Conservation (phyloP, 116 monocot genomes). For the Thalassia testudinum region DNA sequence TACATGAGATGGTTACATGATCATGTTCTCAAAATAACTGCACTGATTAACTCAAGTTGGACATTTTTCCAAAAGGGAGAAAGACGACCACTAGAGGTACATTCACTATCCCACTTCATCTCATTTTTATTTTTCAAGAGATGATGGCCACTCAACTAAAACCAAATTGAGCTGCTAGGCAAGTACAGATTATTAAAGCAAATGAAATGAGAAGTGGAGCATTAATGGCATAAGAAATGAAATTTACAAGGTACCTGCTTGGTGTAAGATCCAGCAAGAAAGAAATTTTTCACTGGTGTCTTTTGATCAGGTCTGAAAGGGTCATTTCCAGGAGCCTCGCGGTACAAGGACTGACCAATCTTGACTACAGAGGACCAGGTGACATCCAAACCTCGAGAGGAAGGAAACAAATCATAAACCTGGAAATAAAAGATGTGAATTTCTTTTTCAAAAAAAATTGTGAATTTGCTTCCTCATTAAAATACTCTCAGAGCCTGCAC, state of each 20-base stretch:
- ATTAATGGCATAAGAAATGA: too few relatives aligned
- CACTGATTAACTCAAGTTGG: too few relatives aligned
- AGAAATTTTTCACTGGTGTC: conserved; percentile 95
- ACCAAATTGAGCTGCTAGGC: not conserved
- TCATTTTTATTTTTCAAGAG: too few relatives aligned
- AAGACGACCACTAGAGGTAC: too few relatives aligned
- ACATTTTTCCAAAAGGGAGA: too few relatives aligned
- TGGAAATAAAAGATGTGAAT: conserved; percentile 12
- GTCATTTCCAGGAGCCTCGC: conserved; percentile 89
- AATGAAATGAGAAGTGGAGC: not conserved
- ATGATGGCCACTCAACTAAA: too few relatives aligned
- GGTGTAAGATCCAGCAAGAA: conserved; percentile 95
- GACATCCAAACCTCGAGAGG: conserved; percentile 71
- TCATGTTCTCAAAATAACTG: too few relatives aligned
- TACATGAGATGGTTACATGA: too few relatives aligned
- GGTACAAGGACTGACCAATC: conserved; percentile 89
- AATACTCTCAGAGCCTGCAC: too few relatives aligned
- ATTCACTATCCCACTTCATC: too few relatives aligned
- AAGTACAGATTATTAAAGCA: not conserved
- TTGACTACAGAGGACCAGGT: conserved; percentile 93
- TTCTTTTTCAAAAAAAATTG: too few relatives aligned
- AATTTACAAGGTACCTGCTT: conserved; percentile 50
- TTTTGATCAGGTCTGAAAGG: conserved; percentile 97
- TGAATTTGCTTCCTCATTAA: too few relatives aligned
- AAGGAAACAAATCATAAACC: conserved; percentile 86